phyloP scores from a whole-genome alignment of 768 basidiomycete species.

The Aureoboletus auriporus region DNA sequence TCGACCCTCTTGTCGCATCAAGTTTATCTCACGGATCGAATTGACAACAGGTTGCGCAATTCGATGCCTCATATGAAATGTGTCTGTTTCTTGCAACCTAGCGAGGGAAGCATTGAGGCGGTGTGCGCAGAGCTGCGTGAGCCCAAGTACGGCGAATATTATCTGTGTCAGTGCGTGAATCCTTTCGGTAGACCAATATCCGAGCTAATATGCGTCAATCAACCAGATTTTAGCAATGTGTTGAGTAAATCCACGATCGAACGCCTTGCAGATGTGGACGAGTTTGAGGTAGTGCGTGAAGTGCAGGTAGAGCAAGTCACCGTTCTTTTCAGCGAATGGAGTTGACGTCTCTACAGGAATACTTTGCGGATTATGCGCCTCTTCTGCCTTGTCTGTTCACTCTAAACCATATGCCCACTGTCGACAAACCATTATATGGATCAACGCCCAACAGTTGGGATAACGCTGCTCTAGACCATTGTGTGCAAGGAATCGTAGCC shows the following conservation, averaged over 20 bases:
- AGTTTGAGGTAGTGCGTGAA: slow-evolving; percentile 94
- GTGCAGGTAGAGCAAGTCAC: slow-evolving; percentile 67
- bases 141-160: slow-evolving; percentile 97
- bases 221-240: slow-evolving; percentile 90
- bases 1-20: slow-evolving; percentile 91
- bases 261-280: slow-evolving; percentile 88
- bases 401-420: slow-evolving; percentile 68
- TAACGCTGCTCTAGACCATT: slow-evolving; percentile 64
- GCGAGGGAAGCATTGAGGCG: slow-evolving; percentile 76
- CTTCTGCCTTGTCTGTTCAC: slow-evolving; percentile 85
- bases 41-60: slow-evolving; percentile 91
- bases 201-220: slow-evolving; percentile 13
- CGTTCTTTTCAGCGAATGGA: neutral
- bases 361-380: slow-evolving; percentile 95
- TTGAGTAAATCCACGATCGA: slow-evolving; percentile 89
- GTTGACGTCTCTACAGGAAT: slow-evolving; percentile 59
- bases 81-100: slow-evolving; percentile 86
- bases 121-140: slow-evolving; percentile 81
- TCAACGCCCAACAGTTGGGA: slow-evolving; percentile 73
- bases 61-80: slow-evolving; percentile 97
- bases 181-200: slow-evolving; percentile 23
- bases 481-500: slow-evolving; percentile 77
- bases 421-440: slow-evolving; percentile 65
- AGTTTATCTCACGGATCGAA: slow-evolving; percentile 95
- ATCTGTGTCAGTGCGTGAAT: slow-evolving; percentile 94